Conservation (phyloP, 257 asterid species). For the Solanum pimpinellifolium region DNA sequence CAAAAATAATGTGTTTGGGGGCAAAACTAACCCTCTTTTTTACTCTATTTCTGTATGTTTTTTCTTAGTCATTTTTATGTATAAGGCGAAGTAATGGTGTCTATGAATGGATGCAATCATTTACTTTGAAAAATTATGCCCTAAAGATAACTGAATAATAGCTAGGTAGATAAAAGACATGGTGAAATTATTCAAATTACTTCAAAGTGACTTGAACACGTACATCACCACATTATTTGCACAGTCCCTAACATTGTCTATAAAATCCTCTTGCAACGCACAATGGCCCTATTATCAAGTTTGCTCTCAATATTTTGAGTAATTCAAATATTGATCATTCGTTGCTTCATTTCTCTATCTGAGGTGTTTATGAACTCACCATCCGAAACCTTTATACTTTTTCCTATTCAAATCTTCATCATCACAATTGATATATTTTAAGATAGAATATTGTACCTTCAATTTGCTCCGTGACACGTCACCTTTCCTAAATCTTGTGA, state of each 20-base stretch:
- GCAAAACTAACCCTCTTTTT: too few species aligned
- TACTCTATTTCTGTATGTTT: too few species aligned
- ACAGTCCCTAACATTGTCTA: background rate
- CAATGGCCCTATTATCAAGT: background rate
- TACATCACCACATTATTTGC: too few species aligned
- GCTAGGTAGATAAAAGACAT: too few species aligned
- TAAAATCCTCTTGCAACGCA: background rate
- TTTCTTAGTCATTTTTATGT: too few species aligned
- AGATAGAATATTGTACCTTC: background rate
- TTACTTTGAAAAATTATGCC: too few species aligned
- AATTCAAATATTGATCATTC: background rate
- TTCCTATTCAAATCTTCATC: background rate
- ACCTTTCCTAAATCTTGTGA: background rate
- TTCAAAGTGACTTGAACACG: too few species aligned
- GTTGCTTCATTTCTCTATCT: background rate
- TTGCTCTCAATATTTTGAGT: background rate
- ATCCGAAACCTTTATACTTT: background rate
- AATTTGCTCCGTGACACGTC: background rate
- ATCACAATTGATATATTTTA: background rate
- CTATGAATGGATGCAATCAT: too few species aligned
- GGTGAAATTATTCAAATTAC: too few species aligned
- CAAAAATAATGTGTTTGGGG: too few species aligned
- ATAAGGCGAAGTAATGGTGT: too few species aligned
- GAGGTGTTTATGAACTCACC: background rate
- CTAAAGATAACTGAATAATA: too few species aligned